phyloP scores from a whole-genome alignment of 352 stramenopile genomes.

The Phytophthora podocarpi region DNA sequence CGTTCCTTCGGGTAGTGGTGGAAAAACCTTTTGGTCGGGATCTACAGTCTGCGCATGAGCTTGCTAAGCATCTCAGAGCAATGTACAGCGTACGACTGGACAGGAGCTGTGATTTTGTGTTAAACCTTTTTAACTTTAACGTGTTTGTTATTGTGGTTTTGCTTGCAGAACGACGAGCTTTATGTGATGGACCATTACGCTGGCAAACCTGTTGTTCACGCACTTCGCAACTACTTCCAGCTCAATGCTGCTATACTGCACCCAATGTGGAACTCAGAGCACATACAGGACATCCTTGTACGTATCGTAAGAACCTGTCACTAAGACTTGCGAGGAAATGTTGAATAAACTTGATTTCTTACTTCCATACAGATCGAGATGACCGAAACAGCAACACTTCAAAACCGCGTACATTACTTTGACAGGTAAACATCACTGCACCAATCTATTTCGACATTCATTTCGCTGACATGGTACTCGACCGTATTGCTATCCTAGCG shows the following conservation, averaged over 20 bases:
- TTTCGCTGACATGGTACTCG: background rate
- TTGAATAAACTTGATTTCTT: no score
- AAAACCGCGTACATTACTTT: constrained; percentile 71
- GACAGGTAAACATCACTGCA: constrained; percentile 47
- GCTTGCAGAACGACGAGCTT: constrained; percentile 60
- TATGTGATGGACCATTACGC: constrained; percentile 90
- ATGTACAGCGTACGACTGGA: constrained; percentile 49
- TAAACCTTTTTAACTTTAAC: background rate
- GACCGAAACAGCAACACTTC: constrained; percentile 68
- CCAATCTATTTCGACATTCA: background rate
- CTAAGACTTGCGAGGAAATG: no score
- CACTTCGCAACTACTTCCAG: constrained; percentile 56
- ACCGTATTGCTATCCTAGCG: constrained; percentile 20
- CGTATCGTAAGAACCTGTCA: no score
- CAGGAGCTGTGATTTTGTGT: background rate
- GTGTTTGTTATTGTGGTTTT: background rate
- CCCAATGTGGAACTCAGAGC: constrained; percentile 34
- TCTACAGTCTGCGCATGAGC: constrained; percentile 44
- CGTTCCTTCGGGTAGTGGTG: constrained; percentile 75
- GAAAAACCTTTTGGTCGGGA: constrained; percentile 85
- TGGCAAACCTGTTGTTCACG: constrained; percentile 73
- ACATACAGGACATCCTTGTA: constrained; percentile 33
- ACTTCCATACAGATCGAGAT: constrained; percentile 70
- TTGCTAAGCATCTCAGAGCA: constrained; percentile 45
- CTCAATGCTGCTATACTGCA: constrained; percentile 45